Base-by-base conservation (phyloP, 148 eudicot species). In the Pharnaceum exiguum region DNA sequence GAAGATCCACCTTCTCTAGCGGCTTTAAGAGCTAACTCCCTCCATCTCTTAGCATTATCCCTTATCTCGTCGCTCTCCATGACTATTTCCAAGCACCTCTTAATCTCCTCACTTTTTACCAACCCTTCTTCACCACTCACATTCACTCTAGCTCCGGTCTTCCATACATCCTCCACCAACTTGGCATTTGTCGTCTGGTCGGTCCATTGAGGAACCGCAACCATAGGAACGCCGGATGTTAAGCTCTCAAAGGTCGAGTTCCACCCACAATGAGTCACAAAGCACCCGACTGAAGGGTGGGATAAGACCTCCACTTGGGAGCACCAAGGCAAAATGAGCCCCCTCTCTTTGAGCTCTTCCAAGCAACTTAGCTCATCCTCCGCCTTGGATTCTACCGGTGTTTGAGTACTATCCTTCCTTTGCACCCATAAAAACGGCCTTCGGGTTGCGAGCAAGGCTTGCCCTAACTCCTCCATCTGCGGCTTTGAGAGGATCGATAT, bases 231-330 rank as follows among this genome's bases (percentile, higher is more conserved):
- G 3, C 93, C 85, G 0, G 65, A 74, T 8, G 62, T 54, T n/a
- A 82, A 9, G 56, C 79, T 71, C 67, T 85, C 91, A 11, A 82
- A 17, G 0, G 79, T 60, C 30, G 85, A 85, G 59, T 82, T 85
- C 87, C 93, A 85, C 0, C 93, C 93, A 61, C 87, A 78, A 19
- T 82, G 87, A 0, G 83, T 82, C 29, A 82, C 62, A 57, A 82
- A 82, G 33, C 84, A 79, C 10, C 71, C 79, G 0, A 30, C 51
- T 30, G 84, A 48, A 0, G 52, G 73, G 55, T 79, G 88, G 0
- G 75, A 65, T 42, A 82, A 27, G 1, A 82, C 84, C 57, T 79
- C 71, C 25, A 67, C 64, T 32, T 79, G 88, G 7, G 70, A 60
- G 51, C 84, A 76, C 82, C 82, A 82, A 0, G 57, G 44, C 4